Percentiles rank a stretch among this genome's conserved stretches.
These are phyloP conservation scores for Suillus variegatus DNA, from an alignment of 768 basidiomycete species.

Conservation along the genomic window DNA sequence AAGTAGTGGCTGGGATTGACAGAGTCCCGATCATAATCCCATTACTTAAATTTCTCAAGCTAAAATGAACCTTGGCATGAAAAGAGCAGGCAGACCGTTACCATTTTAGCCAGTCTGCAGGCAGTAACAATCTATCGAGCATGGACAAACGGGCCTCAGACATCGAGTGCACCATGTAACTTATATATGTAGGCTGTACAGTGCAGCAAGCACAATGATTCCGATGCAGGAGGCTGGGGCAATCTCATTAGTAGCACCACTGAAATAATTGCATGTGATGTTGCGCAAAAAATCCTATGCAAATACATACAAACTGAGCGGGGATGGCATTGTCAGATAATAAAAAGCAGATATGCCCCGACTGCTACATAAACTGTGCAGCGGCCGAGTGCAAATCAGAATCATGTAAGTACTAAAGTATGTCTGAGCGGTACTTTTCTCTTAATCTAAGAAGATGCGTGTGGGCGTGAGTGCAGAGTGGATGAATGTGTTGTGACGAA, in stretches of 20 bases:
- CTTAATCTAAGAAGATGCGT: constrained; percentile 28
- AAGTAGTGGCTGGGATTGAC: too few species aligned
- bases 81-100: too few species aligned
- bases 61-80: too few species aligned
- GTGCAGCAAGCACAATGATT: too few species aligned
- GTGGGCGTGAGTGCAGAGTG: constrained; percentile 22
- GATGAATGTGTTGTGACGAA: constrained; percentile 2
- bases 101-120: too few species aligned
- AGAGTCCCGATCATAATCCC: too few species aligned
- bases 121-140: too few species aligned
- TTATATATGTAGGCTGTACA: too few species aligned
- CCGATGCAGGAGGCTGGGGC: too few species aligned
- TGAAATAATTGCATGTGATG: neutral
- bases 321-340: constrained; percentile 4
- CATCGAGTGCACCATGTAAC: too few species aligned
- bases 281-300: neutral
- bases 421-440: constrained; percentile 27
- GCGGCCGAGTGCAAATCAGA: neutral
- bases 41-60: too few species aligned
- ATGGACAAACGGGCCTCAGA: too few species aligned
- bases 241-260: neutral
- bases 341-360: neutral
- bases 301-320: constrained; percentile 2
- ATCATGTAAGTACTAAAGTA: constrained; percentile 9
- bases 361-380: neutral